These are phyloP conservation scores for Ceratobasidium sp. DNA, from an alignment of 1,284 basidiomycete genomes.

Conservation along the genomic window DNA sequence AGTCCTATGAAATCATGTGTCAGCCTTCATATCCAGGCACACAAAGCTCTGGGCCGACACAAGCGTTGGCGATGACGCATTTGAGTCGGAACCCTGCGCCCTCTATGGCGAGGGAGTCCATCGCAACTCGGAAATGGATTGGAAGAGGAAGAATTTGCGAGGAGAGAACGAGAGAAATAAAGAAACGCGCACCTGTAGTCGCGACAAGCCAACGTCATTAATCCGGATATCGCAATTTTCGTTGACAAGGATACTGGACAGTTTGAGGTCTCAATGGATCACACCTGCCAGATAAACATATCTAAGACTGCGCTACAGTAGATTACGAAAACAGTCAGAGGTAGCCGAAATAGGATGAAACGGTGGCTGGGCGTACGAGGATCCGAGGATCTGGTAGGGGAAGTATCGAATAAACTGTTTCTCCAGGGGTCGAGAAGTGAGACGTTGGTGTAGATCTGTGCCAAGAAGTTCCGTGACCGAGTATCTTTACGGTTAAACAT, in stretches of 20 bases:
- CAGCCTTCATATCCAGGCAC: conserved; percentile 22
- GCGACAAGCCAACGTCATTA: conserved; percentile 97
- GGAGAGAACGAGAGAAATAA: background rate
- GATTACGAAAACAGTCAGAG: background rate
- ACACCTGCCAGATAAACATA: conserved; percentile 99
- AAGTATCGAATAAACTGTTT: conserved; percentile 99
- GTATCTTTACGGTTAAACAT: no score
- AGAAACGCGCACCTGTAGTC: conserved; percentile 58
- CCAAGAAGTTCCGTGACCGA: conserved; percentile 99
- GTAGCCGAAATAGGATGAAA: no score
- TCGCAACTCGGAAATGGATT: no score
- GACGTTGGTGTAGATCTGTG: conserved; percentile 96
- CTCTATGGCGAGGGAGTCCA: background rate
- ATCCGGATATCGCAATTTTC: conserved; percentile 99
- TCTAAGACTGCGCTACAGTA: conserved; percentile 90
- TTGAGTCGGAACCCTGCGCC: conserved; percentile 1
- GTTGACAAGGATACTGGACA: conserved; percentile 99
- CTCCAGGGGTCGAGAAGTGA: conserved; percentile 96
- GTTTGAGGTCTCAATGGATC: conserved; percentile 98
- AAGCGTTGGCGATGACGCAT: background rate
- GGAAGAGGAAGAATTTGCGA: no score
- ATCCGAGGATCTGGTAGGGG: conserved; percentile 94
- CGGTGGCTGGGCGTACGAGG: background rate
- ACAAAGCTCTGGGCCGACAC: no score
- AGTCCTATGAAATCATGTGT: conserved; percentile 81